Evolutionary conservation across 768 basidiomycete genomes (phyloP).

Genomic region (Xerocomellus intermedius): DNA sequence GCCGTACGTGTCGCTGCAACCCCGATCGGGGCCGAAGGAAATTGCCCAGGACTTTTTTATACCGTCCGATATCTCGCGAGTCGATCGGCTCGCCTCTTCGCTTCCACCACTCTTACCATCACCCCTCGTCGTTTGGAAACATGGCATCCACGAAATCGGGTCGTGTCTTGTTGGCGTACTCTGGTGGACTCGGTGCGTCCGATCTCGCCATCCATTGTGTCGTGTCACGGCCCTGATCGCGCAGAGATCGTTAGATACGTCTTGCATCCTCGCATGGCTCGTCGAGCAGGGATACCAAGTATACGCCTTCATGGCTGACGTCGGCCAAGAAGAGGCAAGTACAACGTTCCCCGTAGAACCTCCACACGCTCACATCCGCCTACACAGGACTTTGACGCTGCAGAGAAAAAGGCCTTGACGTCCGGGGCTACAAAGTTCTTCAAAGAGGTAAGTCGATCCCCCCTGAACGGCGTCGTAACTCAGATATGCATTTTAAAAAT

Average conservation of each 20-base stretch:
- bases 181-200: conserved; percentile 89
- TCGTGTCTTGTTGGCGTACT: conserved; percentile 95
- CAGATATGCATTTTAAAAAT: background rate
- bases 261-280: conserved; percentile 98
- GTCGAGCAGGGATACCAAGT: conserved; percentile 98
- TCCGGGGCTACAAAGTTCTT: conserved; percentile 98
- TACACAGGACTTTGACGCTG: conserved; percentile 86
- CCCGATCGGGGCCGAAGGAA: too few species aligned
- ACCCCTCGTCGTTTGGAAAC: too few species aligned
- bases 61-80: too few species aligned
- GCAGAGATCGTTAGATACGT: conserved; percentile 63
- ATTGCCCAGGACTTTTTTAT: too few species aligned
- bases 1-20: too few species aligned
- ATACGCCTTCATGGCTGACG: conserved; percentile 94
- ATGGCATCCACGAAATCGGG: conserved; percentile 46
- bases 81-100: background rate
- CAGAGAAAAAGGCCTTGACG: conserved; percentile 81
- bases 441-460: conserved; percentile 59
- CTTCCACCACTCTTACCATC: background rate
- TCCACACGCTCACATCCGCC: background rate
- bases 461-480: background rate
- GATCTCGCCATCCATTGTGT: background rate
- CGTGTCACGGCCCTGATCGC: conserved; percentile 7
- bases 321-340: conserved; percentile 84
- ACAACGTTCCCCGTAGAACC: background rate